A percentile compares a stretch with the other conserved stretches of the same genome.
These are phyloP conservation scores for Pisolithus microcarpus DNA, from an alignment of 768 basidiomycete genomes.

Conservation along the genomic window DNA sequence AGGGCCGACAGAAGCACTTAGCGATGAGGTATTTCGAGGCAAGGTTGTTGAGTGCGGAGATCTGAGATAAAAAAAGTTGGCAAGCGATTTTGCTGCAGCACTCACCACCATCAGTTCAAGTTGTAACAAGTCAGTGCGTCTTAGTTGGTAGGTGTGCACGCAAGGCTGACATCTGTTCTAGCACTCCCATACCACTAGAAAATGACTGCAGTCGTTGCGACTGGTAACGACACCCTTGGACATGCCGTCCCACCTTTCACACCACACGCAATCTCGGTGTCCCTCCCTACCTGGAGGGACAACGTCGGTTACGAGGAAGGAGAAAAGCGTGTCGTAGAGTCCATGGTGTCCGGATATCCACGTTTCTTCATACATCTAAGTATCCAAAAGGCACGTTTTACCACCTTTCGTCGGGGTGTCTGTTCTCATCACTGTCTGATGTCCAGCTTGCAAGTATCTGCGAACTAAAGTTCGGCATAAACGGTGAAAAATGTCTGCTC, in stretches of 20 bases:
- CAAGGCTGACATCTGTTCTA: too few relatives aligned
- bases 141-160: too few relatives aligned
- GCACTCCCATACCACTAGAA: not conserved
- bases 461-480: slow-evolving; percentile 66
- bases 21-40: too few relatives aligned
- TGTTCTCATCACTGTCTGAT: not conserved
- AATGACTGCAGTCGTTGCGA: slow-evolving; percentile 2
- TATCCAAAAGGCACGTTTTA: slow-evolving; percentile 65
- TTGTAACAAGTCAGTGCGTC: too few relatives aligned
- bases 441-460: slow-evolving; percentile 71
- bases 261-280: slow-evolving; percentile 91
- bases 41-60: too few relatives aligned
- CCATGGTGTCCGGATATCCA: slow-evolving; percentile 88
- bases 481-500: slow-evolving; percentile 70
- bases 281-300: slow-evolving; percentile 87
- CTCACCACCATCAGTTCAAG: too few relatives aligned
- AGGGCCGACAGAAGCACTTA: too few relatives aligned
- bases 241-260: slow-evolving; percentile 57
- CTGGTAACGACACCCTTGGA: slow-evolving; percentile 31
- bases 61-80: too few relatives aligned
- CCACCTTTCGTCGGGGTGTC: not conserved
- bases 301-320: slow-evolving; percentile 91
- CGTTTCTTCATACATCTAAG: slow-evolving; percentile 87
- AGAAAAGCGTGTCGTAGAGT: slow-evolving; percentile 65
- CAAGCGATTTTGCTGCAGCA: too few relatives aligned